Conservation (phyloP, 2,329 filamentous ascomycete genomes). For the Diplodia scrobiculata region DNA sequence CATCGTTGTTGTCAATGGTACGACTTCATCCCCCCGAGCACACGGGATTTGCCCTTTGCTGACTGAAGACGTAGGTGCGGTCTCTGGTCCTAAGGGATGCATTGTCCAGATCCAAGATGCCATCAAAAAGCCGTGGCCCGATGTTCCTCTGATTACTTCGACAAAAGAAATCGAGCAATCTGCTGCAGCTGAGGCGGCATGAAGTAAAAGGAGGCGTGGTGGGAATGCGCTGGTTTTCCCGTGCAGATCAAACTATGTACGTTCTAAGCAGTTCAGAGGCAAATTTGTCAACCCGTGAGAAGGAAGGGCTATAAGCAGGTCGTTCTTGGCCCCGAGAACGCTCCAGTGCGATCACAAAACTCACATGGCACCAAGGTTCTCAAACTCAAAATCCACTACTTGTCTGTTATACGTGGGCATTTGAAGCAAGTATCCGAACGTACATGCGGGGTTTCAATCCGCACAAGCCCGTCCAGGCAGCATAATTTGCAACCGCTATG, state of each 20-base stretch:
- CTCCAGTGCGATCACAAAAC: background rate
- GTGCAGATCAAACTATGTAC: background rate
- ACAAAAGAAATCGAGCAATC: background rate
- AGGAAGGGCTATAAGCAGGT: background rate
- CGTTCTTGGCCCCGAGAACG: background rate
- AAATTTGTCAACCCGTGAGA: background rate
- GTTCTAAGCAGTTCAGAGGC: background rate
- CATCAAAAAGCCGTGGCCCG: slow-evolving; percentile 78
- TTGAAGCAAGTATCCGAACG: too few species aligned
- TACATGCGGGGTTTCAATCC: too few species aligned
- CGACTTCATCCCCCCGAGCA: slow-evolving; percentile 30
- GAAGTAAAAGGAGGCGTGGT: background rate
- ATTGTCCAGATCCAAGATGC: slow-evolving; percentile 86
- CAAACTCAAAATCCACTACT: background rate
- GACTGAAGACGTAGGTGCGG: slow-evolving; percentile 54
- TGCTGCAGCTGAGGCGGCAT: slow-evolving; percentile 29
- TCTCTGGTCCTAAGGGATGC: slow-evolving; percentile 85
- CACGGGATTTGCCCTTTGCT: background rate
- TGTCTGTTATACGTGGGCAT: background rate
- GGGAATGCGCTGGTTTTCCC: too few species aligned
- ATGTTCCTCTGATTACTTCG: slow-evolving; percentile 7
- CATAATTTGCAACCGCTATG: too few species aligned
- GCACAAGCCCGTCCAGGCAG: too few species aligned
- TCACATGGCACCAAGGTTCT: background rate
- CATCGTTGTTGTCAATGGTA: slow-evolving; percentile 83